phyloP scores from a whole-genome alignment of 2,329 filamentous ascomycete genomes.

The Colletotrichum incanum region DNA sequence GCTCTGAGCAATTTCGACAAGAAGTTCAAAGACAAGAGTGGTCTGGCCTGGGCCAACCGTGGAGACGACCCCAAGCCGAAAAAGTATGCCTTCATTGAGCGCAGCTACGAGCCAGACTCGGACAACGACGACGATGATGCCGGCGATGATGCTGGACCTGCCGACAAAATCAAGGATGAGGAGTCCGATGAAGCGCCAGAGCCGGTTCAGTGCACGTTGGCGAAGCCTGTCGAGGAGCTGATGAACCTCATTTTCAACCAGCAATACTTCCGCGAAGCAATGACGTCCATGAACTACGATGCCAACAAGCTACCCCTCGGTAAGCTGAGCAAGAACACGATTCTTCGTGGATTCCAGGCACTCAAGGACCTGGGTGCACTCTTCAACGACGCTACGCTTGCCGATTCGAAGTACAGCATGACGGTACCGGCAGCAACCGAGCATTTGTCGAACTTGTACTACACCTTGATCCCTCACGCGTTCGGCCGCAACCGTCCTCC shows the following conservation, averaged over 20 bases:
- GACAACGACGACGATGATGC: constrained; percentile 60
- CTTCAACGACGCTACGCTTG: constrained; percentile 68
- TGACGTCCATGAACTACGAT: constrained; percentile 80
- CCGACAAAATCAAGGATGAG: constrained; percentile 49
- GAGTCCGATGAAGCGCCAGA: constrained; percentile 48
- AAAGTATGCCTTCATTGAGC: constrained; percentile 87
- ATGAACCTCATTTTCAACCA: constrained; percentile 90
- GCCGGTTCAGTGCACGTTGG: constrained; percentile 70
- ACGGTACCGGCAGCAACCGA: constrained; percentile 64
- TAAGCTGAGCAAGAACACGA: constrained; percentile 85
- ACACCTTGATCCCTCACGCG: constrained; percentile 85
- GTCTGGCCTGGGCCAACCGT: constrained; percentile 69
- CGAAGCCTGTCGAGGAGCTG: constrained; percentile 74
- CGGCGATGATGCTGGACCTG: constrained; percentile 44
- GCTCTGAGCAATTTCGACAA: constrained; percentile 69
- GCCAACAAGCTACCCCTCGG: constrained; percentile 85
- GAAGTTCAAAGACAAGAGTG: constrained; percentile 76
- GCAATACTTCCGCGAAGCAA: constrained; percentile 77
- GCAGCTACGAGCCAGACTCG: constrained; percentile 80
- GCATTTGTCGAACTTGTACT: constrained; percentile 82
- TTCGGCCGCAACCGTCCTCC: constrained; percentile 84
- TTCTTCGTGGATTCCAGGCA: constrained; percentile 81
- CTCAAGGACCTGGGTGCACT: constrained; percentile 82
- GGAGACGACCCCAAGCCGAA: constrained; percentile 71
- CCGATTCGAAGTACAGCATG: constrained; percentile 59